phyloP scores from a whole-genome alignment of 352 stramenopile species.

The Phytopythium litorale region DNA sequence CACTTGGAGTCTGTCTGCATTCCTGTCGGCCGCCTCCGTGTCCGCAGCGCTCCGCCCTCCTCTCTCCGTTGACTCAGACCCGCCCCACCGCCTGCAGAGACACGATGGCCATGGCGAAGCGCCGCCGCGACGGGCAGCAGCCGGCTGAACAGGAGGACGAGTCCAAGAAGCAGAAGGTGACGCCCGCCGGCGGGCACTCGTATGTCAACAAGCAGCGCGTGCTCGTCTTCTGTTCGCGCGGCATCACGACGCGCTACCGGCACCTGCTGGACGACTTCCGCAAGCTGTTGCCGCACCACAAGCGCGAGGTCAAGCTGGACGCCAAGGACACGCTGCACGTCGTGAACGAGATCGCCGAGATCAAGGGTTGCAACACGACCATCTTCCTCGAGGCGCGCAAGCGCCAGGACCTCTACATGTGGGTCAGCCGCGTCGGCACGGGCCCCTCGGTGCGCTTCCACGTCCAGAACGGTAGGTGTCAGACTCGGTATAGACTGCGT shows the following conservation, averaged over 20 bases:
- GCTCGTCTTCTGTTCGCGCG: conserved; percentile 91
- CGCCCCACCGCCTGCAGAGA: background rate
- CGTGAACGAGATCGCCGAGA: conserved; percentile 98
- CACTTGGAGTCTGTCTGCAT: no score
- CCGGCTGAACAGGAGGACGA: conserved; percentile 18
- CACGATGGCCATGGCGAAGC: conserved; percentile 40
- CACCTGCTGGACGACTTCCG: conserved; percentile 98
- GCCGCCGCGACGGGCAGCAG: conserved; percentile 33
- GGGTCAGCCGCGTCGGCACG: conserved; percentile 93
- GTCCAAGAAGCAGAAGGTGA: conserved; percentile 36
- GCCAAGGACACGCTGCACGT: conserved; percentile 91
- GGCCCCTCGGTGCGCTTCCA: conserved; percentile 98
- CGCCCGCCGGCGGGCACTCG: conserved; percentile 24
- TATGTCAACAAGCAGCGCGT: conserved; percentile 94
- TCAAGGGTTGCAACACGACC: conserved; percentile 97
- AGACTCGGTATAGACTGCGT: no score
- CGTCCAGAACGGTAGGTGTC: conserved; percentile 92
- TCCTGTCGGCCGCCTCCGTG: no score
- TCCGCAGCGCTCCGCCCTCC: no score
- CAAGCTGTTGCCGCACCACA: conserved; percentile 97
- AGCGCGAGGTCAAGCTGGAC: conserved; percentile 99
- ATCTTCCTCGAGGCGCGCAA: conserved; percentile 98
- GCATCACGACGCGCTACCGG: conserved; percentile 94
- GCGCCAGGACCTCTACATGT: conserved; percentile 98
- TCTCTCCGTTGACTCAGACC: no score